A percentile compares a stretch with the other conserved stretches of the same genome.
These are phyloP conservation scores for Basidiobolus meristosporus DNA, from an alignment of 371 early-diverging fungal genomes.

Conservation along the genomic window DNA sequence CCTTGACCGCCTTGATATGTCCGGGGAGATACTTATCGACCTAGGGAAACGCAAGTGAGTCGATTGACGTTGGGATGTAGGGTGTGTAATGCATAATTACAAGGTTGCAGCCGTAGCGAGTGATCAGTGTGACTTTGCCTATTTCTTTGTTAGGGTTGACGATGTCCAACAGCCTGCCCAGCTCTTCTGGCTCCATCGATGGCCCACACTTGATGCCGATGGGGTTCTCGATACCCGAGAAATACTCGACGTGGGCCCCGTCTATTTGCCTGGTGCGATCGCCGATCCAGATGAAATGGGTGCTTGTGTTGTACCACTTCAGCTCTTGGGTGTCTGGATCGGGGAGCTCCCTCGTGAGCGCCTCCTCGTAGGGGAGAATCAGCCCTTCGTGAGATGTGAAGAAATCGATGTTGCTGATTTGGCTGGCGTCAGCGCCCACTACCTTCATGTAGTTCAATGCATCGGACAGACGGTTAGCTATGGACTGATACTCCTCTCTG, in stretches of 20 bases:
- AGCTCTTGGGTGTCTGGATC: background rate
- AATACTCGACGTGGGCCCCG: slow-evolving; percentile 91
- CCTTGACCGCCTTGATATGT: slow-evolving; percentile 76
- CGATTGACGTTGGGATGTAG: no score
- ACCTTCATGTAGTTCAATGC: slow-evolving; percentile 84
- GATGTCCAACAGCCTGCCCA: slow-evolving; percentile 62
- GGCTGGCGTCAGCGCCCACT: slow-evolving; percentile 34
- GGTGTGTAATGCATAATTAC: slow-evolving; percentile 1
- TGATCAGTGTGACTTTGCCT: slow-evolving; percentile 87
- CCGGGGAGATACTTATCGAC: slow-evolving; percentile 63
- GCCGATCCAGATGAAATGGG: slow-evolving; percentile 95
- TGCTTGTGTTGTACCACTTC: slow-evolving; percentile 42
- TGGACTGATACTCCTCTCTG: slow-evolving; percentile 68
- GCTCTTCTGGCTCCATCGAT: slow-evolving; percentile 64
- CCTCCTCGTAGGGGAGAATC: slow-evolving; percentile 76
- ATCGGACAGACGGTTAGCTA: slow-evolving; percentile 68
- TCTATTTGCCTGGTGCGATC: slow-evolving; percentile 91
- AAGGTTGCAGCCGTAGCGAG: slow-evolving; percentile 79
- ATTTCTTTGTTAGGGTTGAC: slow-evolving; percentile 70
- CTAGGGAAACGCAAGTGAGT: background rate
- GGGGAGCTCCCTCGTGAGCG: slow-evolving; percentile 49
- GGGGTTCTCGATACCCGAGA: slow-evolving; percentile 86
- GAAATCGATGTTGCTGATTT: slow-evolving; percentile 40
- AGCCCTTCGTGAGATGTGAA: slow-evolving; percentile 92
- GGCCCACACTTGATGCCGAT: slow-evolving; percentile 94